Conservation (phyloP, 257 asterid genomes). For the Solanum commersonii region DNA sequence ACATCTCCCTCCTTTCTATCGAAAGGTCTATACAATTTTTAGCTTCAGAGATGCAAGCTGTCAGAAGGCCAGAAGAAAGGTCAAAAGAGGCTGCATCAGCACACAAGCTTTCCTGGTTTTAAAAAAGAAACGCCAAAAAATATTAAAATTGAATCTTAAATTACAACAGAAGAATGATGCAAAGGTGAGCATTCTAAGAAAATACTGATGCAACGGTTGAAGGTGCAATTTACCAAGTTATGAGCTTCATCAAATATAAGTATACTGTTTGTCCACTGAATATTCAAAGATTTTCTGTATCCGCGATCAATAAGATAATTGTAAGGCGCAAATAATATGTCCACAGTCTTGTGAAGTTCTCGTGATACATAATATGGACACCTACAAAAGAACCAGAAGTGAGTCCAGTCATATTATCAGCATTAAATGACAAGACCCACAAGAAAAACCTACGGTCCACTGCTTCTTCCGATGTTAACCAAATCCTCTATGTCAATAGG, state of each 20-base stretch:
- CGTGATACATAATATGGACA: conserved; percentile 94
- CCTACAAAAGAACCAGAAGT: conserved; percentile 35
- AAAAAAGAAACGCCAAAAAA: conserved; percentile 1
- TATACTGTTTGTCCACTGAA: conserved; percentile 68
- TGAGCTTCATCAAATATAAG: conserved; percentile 99
- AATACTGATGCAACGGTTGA: conserved; percentile 8
- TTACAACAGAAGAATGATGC: neutral
- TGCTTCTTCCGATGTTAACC: conserved; percentile 83
- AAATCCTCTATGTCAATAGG: conserved; percentile 96
- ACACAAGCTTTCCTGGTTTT: conserved; percentile 73
- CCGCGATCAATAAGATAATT: conserved; percentile 92
- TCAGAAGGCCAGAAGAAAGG: conserved; percentile 70
- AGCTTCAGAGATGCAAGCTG: conserved; percentile 92
- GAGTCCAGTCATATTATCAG: conserved; percentile 9
- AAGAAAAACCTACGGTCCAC: conserved; percentile 68
- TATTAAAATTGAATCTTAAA: neutral
- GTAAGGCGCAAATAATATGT: conserved; percentile 95
- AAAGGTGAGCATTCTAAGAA: conserved; percentile 2
- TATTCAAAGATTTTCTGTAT: conserved; percentile 51
- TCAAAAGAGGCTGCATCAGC: conserved; percentile 99
- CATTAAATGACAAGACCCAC: conserved; percentile 1
- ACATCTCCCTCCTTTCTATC: conserved; percentile 52
- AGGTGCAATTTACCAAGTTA: conserved; percentile 58
- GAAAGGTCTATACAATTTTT: conserved; percentile 72
- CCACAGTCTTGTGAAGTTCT: conserved; percentile 82